phyloP scores from a whole-genome alignment of 768 basidiomycete genomes.

The Lactarius akahatsu region DNA sequence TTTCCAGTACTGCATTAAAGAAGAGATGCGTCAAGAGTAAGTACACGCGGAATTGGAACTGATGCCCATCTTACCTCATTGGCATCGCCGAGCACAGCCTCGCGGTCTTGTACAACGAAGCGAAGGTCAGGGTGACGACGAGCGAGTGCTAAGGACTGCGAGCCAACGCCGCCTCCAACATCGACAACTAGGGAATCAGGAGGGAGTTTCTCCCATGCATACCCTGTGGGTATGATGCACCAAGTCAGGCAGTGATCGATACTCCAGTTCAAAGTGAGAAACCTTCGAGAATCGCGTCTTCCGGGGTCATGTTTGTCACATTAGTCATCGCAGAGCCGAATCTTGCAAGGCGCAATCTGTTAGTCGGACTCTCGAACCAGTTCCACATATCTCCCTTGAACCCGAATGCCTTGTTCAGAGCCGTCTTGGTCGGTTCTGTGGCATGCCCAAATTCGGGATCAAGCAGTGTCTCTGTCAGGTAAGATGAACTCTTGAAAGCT shows the following conservation, averaged over 20 bases:
- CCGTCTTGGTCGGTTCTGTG: neutral
- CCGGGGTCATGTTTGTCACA: neutral
- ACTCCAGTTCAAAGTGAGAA: neutral
- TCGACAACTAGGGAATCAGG: neutral
- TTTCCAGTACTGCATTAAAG: neutral
- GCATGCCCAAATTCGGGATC: constrained; percentile 32
- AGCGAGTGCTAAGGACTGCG: neutral
- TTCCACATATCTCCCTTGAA: neutral
- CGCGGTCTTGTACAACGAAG: neutral
- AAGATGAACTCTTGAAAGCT: constrained; percentile 36
- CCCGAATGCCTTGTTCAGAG: neutral
- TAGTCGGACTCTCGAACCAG: neutral
- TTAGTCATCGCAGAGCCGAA: too few relatives aligned
- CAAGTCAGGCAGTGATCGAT: neutral
- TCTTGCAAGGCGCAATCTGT: neutral
- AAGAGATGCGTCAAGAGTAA: neutral
- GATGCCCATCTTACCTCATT: neutral
- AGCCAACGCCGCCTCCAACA: neutral
- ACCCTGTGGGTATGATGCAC: neutral
- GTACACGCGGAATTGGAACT: neutral
- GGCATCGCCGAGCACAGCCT: neutral
- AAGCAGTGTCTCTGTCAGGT: constrained; percentile 37
- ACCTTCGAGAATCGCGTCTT: constrained; percentile 8
- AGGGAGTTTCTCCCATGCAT: neutral
- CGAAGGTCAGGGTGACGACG: neutral